phyloP scores from a whole-genome alignment of 2,329 filamentous ascomycete species.

The Colletotrichum sp. region DNA sequence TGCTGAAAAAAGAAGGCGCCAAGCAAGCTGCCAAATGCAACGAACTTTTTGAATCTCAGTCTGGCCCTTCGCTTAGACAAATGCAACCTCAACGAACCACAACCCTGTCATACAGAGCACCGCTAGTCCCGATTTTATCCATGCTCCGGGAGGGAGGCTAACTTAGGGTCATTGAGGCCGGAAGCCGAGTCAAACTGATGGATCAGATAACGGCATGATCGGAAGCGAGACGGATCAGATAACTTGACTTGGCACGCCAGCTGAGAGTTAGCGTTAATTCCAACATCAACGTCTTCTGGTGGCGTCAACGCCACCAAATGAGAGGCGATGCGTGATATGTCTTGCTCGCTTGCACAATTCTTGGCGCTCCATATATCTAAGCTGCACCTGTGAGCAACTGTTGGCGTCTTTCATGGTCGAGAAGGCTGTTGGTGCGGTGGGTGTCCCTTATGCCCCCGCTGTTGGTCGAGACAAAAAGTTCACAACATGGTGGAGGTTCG shows the following conservation, averaged over 20 bases:
- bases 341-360: neutral
- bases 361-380: neutral
- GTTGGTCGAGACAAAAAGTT: neutral
- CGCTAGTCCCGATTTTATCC: neutral
- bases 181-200: neutral
- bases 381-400: neutral
- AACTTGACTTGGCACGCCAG: conserved; percentile 2
- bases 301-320: neutral
- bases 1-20: neutral
- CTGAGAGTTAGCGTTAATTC: neutral
- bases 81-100: neutral
- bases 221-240: conserved; percentile 4
- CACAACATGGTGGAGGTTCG: neutral
- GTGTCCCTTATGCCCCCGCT: neutral
- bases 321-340: neutral
- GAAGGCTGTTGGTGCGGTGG: neutral
- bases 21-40: conserved; percentile 5
- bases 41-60: neutral
- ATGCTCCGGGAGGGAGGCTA: neutral
- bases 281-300: neutral
- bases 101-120: neutral
- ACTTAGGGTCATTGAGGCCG: neutral
- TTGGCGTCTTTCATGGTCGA: neutral
- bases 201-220: conserved; percentile 13
- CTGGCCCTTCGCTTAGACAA: neutral